Conservation (phyloP, 108 stramenopile species). For the Schizochytrium sp. region DNA sequence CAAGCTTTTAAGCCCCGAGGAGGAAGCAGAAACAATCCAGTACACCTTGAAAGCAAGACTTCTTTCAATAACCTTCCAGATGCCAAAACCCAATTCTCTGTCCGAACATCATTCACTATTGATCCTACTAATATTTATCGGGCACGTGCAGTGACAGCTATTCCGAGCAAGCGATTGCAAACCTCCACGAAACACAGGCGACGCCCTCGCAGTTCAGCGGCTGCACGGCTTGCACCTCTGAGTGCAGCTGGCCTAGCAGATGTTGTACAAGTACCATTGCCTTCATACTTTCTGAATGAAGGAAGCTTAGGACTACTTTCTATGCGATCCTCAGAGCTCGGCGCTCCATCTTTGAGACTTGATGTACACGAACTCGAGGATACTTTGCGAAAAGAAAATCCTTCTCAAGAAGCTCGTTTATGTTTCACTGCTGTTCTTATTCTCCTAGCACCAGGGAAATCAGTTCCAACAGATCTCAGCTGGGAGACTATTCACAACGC, state of each 20-base stretch:
- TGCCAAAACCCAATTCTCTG: too few relatives aligned
- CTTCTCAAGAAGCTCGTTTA: neutral
- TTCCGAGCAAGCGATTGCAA: too few relatives aligned
- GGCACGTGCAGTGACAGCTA: too few relatives aligned
- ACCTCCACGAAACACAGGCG: too few relatives aligned
- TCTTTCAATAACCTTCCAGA: too few relatives aligned
- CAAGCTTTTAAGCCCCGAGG: too few relatives aligned
- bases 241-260: slow-evolving; percentile 1
- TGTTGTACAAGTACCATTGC: neutral
- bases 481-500: neutral
- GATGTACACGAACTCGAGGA: neutral
- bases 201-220: too few relatives aligned
- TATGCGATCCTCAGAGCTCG: neutral
- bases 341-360: neutral
- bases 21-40: too few relatives aligned
- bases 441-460: neutral
- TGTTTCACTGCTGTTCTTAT: slow-evolving; percentile 8
- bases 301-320: slow-evolving; percentile 3
- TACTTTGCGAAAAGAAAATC: neutral
- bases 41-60: too few relatives aligned
- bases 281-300: neutral
- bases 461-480: neutral
- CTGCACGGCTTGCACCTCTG: neutral
- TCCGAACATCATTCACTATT: too few relatives aligned
- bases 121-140: too few relatives aligned